Conservation (phyloP, 441 rosid genomes). For the Corymbia citriodora region DNA sequence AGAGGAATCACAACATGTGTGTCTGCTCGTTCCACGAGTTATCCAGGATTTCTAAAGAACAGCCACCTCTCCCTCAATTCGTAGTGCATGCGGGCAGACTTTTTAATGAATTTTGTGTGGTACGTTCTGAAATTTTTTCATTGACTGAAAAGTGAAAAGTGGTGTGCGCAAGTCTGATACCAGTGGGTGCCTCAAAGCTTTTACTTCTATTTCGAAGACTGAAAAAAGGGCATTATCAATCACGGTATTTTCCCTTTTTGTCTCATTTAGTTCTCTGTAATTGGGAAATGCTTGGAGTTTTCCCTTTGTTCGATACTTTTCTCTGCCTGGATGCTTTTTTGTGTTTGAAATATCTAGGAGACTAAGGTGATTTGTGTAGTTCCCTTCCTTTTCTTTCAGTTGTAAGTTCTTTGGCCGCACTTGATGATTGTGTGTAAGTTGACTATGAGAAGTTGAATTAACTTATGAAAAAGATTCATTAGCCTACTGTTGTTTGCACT, state of each 20-base stretch:
- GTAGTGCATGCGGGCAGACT: neutral
- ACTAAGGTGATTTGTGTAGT: neutral
- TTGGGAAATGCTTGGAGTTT: neutral
- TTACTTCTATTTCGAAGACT: neutral
- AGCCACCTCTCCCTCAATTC: neutral
- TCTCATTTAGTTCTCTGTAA: neutral
- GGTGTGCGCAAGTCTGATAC: neutral
- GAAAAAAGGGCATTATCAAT: neutral
- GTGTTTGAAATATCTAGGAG: neutral
- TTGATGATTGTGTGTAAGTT: neutral
- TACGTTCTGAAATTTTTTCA: neutral
- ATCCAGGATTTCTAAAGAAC: neutral
- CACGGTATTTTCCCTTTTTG: neutral
- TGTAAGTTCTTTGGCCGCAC: neutral
- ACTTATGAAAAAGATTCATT: neutral
- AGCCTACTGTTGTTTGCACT: neutral
- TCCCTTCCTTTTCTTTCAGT: neutral
- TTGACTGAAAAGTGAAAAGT: neutral
- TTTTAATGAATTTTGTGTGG: neutral
- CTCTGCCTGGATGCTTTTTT: neutral
- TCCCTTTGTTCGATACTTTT: neutral
- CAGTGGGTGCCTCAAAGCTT: neutral
- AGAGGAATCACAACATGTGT: slow-evolving; percentile 65
- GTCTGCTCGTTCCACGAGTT: slow-evolving; percentile 1
- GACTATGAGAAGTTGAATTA: neutral